Evolutionary conservation across 2,329 filamentous ascomycete species (phyloP), one percentile per base, ranked within the genome.

Genomic region (Coleophoma eucalyptorum): DNA sequence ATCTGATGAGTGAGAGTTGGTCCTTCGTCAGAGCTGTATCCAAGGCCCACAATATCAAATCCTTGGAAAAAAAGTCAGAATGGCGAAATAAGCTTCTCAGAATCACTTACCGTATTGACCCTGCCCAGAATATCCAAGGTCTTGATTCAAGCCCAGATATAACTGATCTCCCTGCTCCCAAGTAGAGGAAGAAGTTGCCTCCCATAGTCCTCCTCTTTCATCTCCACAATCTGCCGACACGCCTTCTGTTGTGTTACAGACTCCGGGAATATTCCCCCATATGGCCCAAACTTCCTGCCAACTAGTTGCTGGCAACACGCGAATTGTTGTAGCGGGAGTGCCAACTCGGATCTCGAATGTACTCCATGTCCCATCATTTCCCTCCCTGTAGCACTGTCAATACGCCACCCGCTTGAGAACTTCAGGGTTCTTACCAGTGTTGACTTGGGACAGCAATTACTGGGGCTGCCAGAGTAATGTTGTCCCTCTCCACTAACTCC

Each of bases 251-350:
- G 69, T 47, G 42, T 69, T 72, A 48, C 81, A 86, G 47, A 81
- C 83, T 51, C 74, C 71, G 0, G 75, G 70, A 48, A 83, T 74
- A 3, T 81, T 76, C 3, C 81, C 77, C 83, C 85, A 89, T 42
- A 86, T 81, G 64, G 89, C 49, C 70, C 70, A 85, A 34, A 67
- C 61, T 48, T 69, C 61, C 10, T 69, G 67, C 45, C 69, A 70
- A 0, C 68, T 66, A 12, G 69, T 72, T 3, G 67, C 71, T 2
- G 69, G 64, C 3, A 69, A 60, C 4, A 70, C 69, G 46, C 69
- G 60, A 20, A 70, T 55, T 40, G 62, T 59, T 50, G 69, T 66
- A 43, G 66, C 62, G 16, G 69, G 65, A 4, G 59, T 67, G n/a
- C 70, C 69, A 16, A 72, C 66, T 7, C 67, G 65, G 41, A 72